These are phyloP conservation scores for Fusarium chaquense DNA, from an alignment of 2,329 filamentous ascomycete species.

Conservation along the genomic window DNA sequence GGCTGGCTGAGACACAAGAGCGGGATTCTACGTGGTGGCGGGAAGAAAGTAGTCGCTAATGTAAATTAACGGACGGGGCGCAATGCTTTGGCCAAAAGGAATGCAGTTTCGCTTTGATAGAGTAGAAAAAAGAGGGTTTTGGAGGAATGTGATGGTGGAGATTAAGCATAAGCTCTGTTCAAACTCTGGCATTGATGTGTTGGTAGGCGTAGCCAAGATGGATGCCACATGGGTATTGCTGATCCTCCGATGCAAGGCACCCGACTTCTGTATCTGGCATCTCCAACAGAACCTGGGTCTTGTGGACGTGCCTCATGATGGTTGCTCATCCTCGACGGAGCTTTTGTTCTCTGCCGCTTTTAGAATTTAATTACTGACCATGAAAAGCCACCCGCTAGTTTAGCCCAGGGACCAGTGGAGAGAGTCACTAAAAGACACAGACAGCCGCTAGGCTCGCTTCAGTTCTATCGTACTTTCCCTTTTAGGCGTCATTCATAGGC, in stretches of 20 bases:
- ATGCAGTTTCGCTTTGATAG: constrained; percentile 14
- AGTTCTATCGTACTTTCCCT: constrained; percentile 13
- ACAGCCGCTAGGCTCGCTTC: constrained; percentile 34
- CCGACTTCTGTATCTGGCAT: background rate
- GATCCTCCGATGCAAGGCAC: constrained; percentile 21
- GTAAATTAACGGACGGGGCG: constrained; percentile 26
- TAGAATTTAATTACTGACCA: background rate
- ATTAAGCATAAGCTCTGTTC: constrained; percentile 7
- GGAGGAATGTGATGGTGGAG: constrained; percentile 7
- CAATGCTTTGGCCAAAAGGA: constrained; percentile 12
- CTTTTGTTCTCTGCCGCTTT: constrained; percentile 18
- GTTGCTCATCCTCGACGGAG: background rate
- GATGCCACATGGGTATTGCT: constrained; percentile 4
- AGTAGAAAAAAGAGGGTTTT: background rate
- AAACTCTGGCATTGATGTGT: background rate
- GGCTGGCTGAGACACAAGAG: constrained; percentile 25
- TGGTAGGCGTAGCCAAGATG: background rate
- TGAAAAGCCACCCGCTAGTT: constrained; percentile 34
- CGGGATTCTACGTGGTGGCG: constrained; percentile 12
- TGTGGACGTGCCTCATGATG: constrained; percentile 15
- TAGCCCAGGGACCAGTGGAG: background rate
- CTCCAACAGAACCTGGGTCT: background rate
- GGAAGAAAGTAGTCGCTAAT: background rate
- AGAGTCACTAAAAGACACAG: constrained; percentile 15
- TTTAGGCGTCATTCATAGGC: constrained; percentile 10